Base-by-base conservation (phyloP, 768 basidiomycete species). In the Kwoniella dejecticola region DNA sequence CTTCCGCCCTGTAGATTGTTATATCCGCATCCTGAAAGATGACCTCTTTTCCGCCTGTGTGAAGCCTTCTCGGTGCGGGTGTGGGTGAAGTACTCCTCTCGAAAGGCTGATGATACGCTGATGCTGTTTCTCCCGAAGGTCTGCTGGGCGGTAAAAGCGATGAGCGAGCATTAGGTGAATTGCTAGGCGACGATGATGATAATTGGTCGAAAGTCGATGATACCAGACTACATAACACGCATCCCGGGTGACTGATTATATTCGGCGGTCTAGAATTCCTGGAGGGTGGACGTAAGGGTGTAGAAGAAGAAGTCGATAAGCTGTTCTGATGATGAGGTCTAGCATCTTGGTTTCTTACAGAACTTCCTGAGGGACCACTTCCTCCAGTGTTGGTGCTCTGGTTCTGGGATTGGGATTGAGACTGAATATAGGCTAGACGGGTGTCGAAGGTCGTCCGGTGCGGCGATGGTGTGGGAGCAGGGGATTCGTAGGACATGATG, bases 21-120 rank as follows among this genome's bases (percentile, higher is more conserved):
- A 74, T 63, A 30, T 74, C 66, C 4, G 48, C 23, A 38, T 74
- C 72, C n/a, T 62, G 45, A 53, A 58, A 68, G 3, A 74, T 26
- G 7, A 68, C 57, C n/a, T 71, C 68, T 47, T 66, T 52, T 26
- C 57, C 46, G 23, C 45, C 31, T 21, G 55, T 33, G 47, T 36
- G 11, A 29, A 46, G 17, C n/a, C 55, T 19, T 26, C n/a, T 38
- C 3, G 29, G 26, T 41, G 23, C 24, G 15, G 36, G 30, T 13
- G 27, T 29, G 21, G 42, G 27, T 13, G 55, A 57, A 29, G 27
- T 13, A 4, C 55, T 47, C 4, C 44, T 21, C 15, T 47, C 55
- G 29, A 45, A 45, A 2, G 55, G 55, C 29, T 54, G 53, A 41
- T 38, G 41, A 21, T 54, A 54, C 19, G 11, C 7, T 8, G 41